A percentile compares a stretch with the other conserved stretches of the same genome.
Conservation (phyloP, 495 filamentous ascomycete genomes). For the Bryoglossum gracile region DNA sequence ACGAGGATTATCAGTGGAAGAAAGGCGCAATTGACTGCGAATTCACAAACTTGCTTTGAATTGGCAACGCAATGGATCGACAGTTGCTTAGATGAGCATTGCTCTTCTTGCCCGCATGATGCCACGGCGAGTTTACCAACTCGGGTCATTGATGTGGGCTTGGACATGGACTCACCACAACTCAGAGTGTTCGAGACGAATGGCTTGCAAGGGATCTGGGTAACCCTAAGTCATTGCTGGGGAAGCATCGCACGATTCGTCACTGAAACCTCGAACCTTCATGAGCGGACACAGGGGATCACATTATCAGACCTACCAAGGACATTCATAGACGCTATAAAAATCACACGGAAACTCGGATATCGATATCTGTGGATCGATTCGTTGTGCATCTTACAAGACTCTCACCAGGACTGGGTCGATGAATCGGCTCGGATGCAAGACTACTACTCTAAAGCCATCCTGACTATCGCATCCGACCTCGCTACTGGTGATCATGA, state of each 20-base stretch:
- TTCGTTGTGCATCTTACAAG: conserved; percentile 28
- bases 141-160: conserved; percentile 22
- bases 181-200: not conserved
- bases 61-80: not conserved
- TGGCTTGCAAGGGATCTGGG: conserved; percentile 15
- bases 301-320: conserved; percentile 10
- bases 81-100: not conserved
- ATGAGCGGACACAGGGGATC: conserved; percentile 8
- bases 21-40: not conserved
- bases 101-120: not conserved
- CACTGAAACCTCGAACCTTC: conserved; percentile 7
- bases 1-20: not conserved
- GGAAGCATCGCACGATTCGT: conserved; percentile 15
- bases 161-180: not conserved
- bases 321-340: conserved; percentile 23
- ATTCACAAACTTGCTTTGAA: not conserved
- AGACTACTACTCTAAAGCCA: conserved; percentile 19
- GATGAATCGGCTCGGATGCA: conserved; percentile 21
- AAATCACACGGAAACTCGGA: conserved; percentile 19
- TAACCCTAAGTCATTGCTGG: conserved; percentile 26
- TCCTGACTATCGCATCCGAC: conserved; percentile 15
- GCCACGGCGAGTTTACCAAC: conserved; percentile 7
- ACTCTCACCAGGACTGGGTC: conserved; percentile 20
- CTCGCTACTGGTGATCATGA: not conserved
- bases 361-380: conserved; percentile 28